Evolutionary conservation across 1,284 basidiomycete genomes (phyloP).

Genomic region (Sporisorium exsertum): DNA sequence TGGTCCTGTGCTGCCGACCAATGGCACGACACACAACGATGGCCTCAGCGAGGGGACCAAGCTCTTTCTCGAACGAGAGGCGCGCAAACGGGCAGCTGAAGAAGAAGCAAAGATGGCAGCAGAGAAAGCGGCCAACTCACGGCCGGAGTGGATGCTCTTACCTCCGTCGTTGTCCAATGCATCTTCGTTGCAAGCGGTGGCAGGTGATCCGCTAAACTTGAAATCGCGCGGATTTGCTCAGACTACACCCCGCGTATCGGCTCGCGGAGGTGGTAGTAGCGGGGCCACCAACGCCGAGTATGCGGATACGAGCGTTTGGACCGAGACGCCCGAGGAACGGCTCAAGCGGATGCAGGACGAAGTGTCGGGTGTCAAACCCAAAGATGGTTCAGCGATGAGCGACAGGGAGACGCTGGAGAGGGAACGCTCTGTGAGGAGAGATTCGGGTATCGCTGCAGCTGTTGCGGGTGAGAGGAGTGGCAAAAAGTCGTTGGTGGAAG

Average conservation of each 20-base stretch:
- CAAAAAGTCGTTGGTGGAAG: constrained; percentile 29
- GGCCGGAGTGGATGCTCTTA: constrained; percentile 57
- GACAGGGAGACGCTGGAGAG: constrained; percentile 25
- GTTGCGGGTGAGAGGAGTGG: constrained; percentile 16
- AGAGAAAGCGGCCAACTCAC: constrained; percentile 36
- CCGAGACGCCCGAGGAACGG: constrained; percentile 57
- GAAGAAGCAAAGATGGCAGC: constrained; percentile 28
- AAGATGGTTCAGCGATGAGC: not conserved
- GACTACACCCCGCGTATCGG: constrained; percentile 42
- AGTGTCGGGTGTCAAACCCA: constrained; percentile 28
- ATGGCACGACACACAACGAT: not conserved
- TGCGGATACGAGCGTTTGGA: constrained; percentile 54
- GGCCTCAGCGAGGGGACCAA: constrained; percentile 26
- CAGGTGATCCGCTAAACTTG: constrained; percentile 48
- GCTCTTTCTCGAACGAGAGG: constrained; percentile 47
- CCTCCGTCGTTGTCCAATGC: constrained; percentile 41
- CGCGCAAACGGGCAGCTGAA: constrained; percentile 28
- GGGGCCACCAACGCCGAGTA: constrained; percentile 19
- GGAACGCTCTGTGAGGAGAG: constrained; percentile 21
- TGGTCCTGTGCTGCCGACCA: constrained; percentile 23
- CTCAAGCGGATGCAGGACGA: constrained; percentile 46
- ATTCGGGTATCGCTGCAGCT: constrained; percentile 29
- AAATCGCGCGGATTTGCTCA: constrained; percentile 61
- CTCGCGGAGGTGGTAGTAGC: constrained; percentile 8
- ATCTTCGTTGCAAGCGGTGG: constrained; percentile 35